These are phyloP conservation scores for Yarrowia hollandica DNA, from an alignment of 805 yeast genomes.

Conservation along the genomic window DNA sequence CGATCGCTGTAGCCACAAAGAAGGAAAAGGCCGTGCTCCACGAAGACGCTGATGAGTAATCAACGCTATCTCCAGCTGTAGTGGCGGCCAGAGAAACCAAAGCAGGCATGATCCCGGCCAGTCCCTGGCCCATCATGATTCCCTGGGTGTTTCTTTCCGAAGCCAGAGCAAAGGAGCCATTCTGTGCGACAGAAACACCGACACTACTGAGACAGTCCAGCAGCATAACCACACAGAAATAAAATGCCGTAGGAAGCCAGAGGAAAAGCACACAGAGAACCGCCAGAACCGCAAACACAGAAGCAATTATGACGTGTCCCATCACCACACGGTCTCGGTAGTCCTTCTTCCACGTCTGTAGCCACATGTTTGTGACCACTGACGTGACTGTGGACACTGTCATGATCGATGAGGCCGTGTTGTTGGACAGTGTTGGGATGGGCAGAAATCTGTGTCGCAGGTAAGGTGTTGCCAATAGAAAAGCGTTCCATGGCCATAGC, in stretches of 20 bases:
- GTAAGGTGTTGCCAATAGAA: slow-evolving; percentile 81
- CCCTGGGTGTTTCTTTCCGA: slow-evolving; percentile 83
- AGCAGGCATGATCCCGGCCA: slow-evolving; percentile 91
- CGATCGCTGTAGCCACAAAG: slow-evolving; percentile 23
- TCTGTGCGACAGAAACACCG: slow-evolving; percentile 83
- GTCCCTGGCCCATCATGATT: slow-evolving; percentile 90
- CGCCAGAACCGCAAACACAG: slow-evolving; percentile 60
- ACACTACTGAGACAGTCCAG: slow-evolving; percentile 65
- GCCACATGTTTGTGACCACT: slow-evolving; percentile 55
- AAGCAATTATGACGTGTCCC: slow-evolving; percentile 62
- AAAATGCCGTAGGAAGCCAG: slow-evolving; percentile 33
- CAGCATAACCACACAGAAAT: slow-evolving; percentile 56
- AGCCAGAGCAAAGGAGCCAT: slow-evolving; percentile 82
- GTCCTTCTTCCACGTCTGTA: slow-evolving; percentile 68
- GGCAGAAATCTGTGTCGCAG: slow-evolving; percentile 61
- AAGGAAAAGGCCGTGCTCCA: slow-evolving; percentile 17
- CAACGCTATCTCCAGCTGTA: slow-evolving; percentile 14
- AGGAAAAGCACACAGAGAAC: slow-evolving; percentile 43
- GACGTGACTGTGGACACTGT: slow-evolving; percentile 73
- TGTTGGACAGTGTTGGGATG: slow-evolving; percentile 43
- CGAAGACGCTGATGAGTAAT: slow-evolving; percentile 7
- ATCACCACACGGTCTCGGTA: slow-evolving; percentile 56
- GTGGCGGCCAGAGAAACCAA: slow-evolving; percentile 61
- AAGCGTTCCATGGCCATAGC: slow-evolving; percentile 97
- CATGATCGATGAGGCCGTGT: slow-evolving; percentile 87